Evolutionary conservation across 345 rosid genomes (phyloP).

Genomic region (Salix exigua): DNA sequence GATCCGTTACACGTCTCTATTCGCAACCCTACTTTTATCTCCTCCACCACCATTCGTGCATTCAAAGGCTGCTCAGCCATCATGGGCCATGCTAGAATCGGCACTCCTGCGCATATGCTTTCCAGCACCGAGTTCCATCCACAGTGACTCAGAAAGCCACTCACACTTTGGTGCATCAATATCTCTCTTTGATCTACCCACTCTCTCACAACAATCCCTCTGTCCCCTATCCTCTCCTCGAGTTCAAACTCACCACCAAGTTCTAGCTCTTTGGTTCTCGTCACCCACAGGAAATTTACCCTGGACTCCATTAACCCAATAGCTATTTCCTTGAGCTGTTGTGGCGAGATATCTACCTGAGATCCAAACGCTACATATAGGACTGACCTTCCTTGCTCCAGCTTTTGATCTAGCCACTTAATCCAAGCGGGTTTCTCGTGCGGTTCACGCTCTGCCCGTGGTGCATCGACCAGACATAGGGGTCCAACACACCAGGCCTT

Average conservation of each 20-base stretch:
- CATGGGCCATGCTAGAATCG: constrained; percentile 74
- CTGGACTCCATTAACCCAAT: constrained; percentile 55
- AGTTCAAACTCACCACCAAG: constrained; percentile 33
- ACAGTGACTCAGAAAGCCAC: constrained; percentile 76
- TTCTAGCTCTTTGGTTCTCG: constrained; percentile 37
- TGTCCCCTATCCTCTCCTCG: constrained; percentile 41
- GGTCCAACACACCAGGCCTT: constrained; percentile 59
- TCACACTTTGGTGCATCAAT: constrained; percentile 45
- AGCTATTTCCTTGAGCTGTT: constrained; percentile 52
- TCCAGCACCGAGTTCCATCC: constrained; percentile 84
- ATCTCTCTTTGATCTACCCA: constrained; percentile 75
- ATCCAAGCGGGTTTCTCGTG: constrained; percentile 44
- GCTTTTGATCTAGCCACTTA: constrained; percentile 58
- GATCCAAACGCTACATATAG: constrained; percentile 81
- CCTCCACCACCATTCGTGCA: constrained; percentile 61
- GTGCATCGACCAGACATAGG: constrained; percentile 35
- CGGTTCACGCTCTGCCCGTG: not conserved
- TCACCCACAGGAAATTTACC: constrained; percentile 63
- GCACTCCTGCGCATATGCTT: constrained; percentile 68
- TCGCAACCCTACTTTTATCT: constrained; percentile 53
- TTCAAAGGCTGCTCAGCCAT: constrained; percentile 74
- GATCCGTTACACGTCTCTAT: constrained; percentile 44
- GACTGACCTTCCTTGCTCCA: constrained; percentile 42
- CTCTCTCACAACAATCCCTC: constrained; percentile 54
- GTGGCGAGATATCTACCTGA: constrained; percentile 52